These are phyloP conservation scores for Fusarium buharicum DNA, from an alignment of 2,329 filamentous ascomycete species.

Conservation along the genomic window DNA sequence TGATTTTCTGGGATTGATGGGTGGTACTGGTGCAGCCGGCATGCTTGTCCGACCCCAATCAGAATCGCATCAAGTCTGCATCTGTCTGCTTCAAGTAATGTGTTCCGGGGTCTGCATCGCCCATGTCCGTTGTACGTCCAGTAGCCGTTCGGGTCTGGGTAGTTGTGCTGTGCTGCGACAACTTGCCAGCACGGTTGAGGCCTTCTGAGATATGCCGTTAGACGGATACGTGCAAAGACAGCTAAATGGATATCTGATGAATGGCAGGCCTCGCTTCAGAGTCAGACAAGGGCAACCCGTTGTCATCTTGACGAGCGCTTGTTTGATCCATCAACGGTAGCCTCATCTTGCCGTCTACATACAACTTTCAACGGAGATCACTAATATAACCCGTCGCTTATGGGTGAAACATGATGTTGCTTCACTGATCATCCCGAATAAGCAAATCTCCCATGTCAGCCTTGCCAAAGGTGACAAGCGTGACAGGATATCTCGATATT, in stretches of 20 bases:
- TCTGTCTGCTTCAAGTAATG: constrained; percentile 42
- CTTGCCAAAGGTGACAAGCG: constrained; percentile 24
- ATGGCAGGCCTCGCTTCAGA: constrained; percentile 36
- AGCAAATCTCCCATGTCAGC: constrained; percentile 32
- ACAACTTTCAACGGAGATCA: neutral
- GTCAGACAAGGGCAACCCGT: constrained; percentile 25
- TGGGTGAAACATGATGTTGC: constrained; percentile 30
- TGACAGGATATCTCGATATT: constrained; percentile 29
- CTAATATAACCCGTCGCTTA: constrained; percentile 7
- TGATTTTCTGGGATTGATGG: constrained; percentile 28
- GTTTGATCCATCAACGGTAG: constrained; percentile 11
- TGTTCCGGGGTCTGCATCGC: constrained; percentile 24
- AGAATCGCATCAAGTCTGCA: constrained; percentile 36
- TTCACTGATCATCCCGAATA: constrained; percentile 22
- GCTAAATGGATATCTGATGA: constrained; percentile 32
- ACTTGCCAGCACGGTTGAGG: constrained; percentile 42
- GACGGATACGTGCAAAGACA: constrained; percentile 36
- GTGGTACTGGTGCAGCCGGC: constrained; percentile 38
- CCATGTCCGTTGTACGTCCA: constrained; percentile 14
- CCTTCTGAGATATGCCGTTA: constrained; percentile 35
- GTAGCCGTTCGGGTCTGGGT: constrained; percentile 19
- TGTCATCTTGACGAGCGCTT: constrained; percentile 3
- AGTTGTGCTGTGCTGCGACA: constrained; percentile 23
- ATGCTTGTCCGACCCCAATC: constrained; percentile 37
- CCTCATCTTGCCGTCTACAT: constrained; percentile 11